A percentile compares a stretch with the other conserved stretches of the same genome.
Conservation (phyloP, 1,139 yeast species). For the Protomyces gravidus region DNA sequence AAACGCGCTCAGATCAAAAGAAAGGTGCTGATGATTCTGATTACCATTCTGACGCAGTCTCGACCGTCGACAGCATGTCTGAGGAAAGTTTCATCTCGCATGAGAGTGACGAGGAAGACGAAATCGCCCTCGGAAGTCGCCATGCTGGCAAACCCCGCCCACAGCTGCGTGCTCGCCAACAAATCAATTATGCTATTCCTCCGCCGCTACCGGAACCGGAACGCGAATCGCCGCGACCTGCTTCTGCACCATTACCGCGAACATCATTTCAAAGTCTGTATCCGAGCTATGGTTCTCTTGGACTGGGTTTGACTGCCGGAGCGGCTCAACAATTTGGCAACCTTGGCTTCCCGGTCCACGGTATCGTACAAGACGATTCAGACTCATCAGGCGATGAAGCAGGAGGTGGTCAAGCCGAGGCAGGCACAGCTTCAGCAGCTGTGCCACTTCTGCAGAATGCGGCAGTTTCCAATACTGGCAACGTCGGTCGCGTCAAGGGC, state of each 20-base stretch:
- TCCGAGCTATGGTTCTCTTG: slow-evolving; percentile 14
- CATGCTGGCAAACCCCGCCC: neutral
- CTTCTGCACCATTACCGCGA: slow-evolving; percentile 1
- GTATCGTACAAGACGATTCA: slow-evolving; percentile 7
- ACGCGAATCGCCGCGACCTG: neutral
- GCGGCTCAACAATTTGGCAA: slow-evolving; percentile 4
- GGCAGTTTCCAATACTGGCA: slow-evolving; percentile 38
- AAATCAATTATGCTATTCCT: slow-evolving; percentile 29
- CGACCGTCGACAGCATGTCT: neutral
- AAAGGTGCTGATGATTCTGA: neutral
- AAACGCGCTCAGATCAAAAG: neutral
- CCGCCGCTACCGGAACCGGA: slow-evolving; percentile 28
- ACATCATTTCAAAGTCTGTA: slow-evolving; percentile 16
- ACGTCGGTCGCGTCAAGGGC: slow-evolving; percentile 43
- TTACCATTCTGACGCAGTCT: neutral
- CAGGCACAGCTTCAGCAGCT: slow-evolving; percentile 2
- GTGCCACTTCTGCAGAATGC: slow-evolving; percentile 9
- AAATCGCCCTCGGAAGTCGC: neutral
- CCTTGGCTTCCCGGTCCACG: slow-evolving; percentile 13
- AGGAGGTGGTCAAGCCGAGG: slow-evolving; percentile 9
- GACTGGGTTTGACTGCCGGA: slow-evolving; percentile 12
- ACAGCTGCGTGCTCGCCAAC: slow-evolving; percentile 23
- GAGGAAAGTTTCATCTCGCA: neutral
- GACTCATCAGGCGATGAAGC: slow-evolving; percentile 23
- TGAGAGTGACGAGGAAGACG: neutral